Evolutionary conservation across 2,329 filamentous ascomycete genomes (phyloP).

Genomic region (Ilyonectria mors-panacis): DNA sequence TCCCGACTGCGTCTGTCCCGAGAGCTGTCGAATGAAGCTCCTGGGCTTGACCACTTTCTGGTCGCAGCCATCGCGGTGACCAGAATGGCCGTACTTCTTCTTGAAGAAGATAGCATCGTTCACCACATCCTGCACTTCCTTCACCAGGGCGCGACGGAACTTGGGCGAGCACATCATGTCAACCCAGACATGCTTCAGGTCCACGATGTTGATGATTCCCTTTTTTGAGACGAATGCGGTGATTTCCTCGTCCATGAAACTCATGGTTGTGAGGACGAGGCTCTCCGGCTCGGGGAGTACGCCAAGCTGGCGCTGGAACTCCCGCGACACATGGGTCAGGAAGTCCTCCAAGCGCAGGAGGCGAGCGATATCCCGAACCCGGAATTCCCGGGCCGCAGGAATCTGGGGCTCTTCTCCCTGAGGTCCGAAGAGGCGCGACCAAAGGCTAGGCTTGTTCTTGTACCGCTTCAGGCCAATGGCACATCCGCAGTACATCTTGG

Average conservation of each 20-base stretch:
- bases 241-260: constrained; percentile 30
- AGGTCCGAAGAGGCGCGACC: constrained; percentile 30
- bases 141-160: constrained; percentile 16
- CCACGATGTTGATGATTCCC: neutral
- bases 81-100: constrained; percentile 9
- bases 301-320: constrained; percentile 19
- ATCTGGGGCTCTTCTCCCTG: neutral
- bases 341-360: constrained; percentile 37
- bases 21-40: neutral
- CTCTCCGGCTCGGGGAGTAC: neutral
- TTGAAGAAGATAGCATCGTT: constrained; percentile 12
- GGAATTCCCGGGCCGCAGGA: constrained; percentile 11
- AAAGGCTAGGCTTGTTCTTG: constrained; percentile 31
- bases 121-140: constrained; percentile 25
- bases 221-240: neutral
- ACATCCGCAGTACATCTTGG: constrained; percentile 34
- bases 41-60: neutral
- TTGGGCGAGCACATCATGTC: neutral
- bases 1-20: neutral
- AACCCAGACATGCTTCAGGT: constrained; percentile 29
- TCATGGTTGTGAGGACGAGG: constrained; percentile 13
- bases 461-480: constrained; percentile 26
- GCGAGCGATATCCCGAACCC: constrained; percentile 31
- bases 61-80: constrained; percentile 31
- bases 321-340: constrained; percentile 20